phyloP scores from a whole-genome alignment of 1,284 basidiomycete genomes.

The Ceratobasidium theobromae region DNA sequence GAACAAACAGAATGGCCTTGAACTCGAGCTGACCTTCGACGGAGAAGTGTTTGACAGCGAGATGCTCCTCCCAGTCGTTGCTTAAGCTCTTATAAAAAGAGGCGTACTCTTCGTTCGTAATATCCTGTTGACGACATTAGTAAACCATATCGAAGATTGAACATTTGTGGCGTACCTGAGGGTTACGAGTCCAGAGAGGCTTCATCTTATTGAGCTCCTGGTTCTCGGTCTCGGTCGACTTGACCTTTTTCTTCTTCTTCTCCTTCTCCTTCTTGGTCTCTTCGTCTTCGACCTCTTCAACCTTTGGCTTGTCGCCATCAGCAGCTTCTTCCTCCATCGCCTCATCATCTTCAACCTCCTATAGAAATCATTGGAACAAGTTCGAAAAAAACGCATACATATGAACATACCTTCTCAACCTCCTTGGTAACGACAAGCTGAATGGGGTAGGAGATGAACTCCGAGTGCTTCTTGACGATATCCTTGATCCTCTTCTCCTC shows the following conservation, averaged over 20 bases:
- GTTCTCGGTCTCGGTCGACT: slow-evolving; percentile 85
- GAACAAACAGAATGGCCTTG: slow-evolving; percentile 97
- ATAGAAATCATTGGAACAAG: slow-evolving; percentile 31
- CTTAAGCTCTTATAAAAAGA: slow-evolving; percentile 99
- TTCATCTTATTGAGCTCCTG: slow-evolving; percentile 99
- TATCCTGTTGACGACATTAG: slow-evolving; percentile 53
- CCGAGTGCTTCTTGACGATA: slow-evolving; percentile 99
- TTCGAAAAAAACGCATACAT: not conserved
- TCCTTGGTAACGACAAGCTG: slow-evolving; percentile 99
- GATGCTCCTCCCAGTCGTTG: slow-evolving; percentile 99
- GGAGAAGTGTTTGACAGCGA: slow-evolving; percentile 99
- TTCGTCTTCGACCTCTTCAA: slow-evolving; percentile 79
- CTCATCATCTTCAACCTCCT: slow-evolving; percentile 84
- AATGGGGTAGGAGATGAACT: slow-evolving; percentile 99
- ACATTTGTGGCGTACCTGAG: slow-evolving; percentile 46
- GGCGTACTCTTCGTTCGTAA: slow-evolving; percentile 90
- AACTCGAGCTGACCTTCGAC: slow-evolving; percentile 99
- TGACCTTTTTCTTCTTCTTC: slow-evolving; percentile 98
- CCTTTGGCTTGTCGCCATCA: slow-evolving; percentile 69
- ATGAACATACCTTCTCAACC: slow-evolving; percentile 81
- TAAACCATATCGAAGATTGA: not conserved
- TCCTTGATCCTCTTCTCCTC: slow-evolving; percentile 99
- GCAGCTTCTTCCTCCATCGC: slow-evolving; percentile 66
- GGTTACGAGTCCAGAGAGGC: slow-evolving; percentile 99
- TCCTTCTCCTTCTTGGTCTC: slow-evolving; percentile 81